A percentile compares a stretch with the other conserved stretches of the same genome.
phyloP scores from a whole-genome alignment of 768 basidiomycete genomes.

The Hortiboletus campestris region DNA sequence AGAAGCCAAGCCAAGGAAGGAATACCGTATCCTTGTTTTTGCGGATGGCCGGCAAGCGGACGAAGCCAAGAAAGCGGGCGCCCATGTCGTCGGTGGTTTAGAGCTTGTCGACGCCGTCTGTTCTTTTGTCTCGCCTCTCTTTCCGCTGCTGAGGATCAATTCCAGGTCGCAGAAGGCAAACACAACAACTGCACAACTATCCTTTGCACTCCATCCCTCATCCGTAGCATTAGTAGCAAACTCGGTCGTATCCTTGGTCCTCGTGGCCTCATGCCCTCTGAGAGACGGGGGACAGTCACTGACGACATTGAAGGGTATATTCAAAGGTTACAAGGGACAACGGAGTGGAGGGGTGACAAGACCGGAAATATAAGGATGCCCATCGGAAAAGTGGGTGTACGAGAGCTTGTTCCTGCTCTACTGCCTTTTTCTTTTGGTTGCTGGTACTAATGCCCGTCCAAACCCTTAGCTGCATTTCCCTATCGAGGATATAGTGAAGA shows the following conservation, averaged over 20 bases:
- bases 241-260: constrained; percentile 83
- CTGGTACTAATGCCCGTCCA: background rate
- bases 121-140: constrained; percentile 12
- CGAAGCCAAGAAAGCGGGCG: constrained; percentile 83
- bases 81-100: constrained; percentile 84
- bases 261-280: constrained; percentile 93
- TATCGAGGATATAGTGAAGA: constrained; percentile 70
- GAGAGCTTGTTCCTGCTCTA: background rate
- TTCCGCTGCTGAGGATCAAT: background rate
- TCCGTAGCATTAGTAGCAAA: constrained; percentile 73
- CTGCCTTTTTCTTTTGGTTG: background rate
- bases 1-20: constrained; percentile 67
- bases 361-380: constrained; percentile 80
- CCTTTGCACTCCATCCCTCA: constrained; percentile 77
- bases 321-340: constrained; percentile 70
- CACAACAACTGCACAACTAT: constrained; percentile 75
- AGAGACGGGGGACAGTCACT: constrained; percentile 90
- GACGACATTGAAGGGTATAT: constrained; percentile 85
- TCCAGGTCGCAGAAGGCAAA: constrained; percentile 68
- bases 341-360: constrained; percentile 94
- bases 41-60: constrained; percentile 83
- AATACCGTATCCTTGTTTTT: constrained; percentile 88
- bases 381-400: constrained; percentile 63
- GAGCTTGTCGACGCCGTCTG: constrained; percentile 86
- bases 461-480: constrained; percentile 67